These are phyloP conservation scores for Guadua angustifolia DNA, from an alignment of 176 grass and related monocot species.

Conservation along the genomic window DNA sequence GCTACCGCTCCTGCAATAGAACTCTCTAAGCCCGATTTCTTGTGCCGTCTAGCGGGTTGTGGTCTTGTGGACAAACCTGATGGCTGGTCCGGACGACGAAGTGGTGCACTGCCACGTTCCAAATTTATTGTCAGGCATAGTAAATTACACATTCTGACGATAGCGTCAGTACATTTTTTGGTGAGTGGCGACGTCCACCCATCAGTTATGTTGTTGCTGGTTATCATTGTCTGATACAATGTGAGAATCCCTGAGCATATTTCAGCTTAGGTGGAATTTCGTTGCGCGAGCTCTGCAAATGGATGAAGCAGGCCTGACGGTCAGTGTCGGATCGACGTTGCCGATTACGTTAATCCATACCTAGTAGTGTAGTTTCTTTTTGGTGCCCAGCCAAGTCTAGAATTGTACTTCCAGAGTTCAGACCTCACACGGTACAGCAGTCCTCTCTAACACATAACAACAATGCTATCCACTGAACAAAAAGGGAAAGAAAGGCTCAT, in stretches of 20 bases:
- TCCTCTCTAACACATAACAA: constrained; percentile 40
- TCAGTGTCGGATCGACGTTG: not conserved
- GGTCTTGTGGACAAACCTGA: not conserved
- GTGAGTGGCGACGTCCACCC: not conserved
- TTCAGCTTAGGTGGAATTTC: not conserved
- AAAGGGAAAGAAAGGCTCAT: constrained; percentile 51
- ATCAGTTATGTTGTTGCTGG: not conserved
- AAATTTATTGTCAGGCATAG: not conserved
- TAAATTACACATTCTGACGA: not conserved
- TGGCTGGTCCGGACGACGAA: not conserved
- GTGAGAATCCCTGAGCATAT: not conserved
- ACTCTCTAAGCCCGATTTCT: not conserved
- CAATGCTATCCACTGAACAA: constrained; percentile 42
- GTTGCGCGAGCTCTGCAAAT: not conserved
- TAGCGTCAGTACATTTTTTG: not conserved
- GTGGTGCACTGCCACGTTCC: not conserved
- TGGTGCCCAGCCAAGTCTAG: constrained; percentile 28
- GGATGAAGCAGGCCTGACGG: not conserved
- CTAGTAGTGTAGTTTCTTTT: not conserved
- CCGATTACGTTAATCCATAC: not conserved
- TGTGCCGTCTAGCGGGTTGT: not conserved
- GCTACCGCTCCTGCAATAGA: not conserved
- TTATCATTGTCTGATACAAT: not conserved
- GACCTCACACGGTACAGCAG: constrained; percentile 48
- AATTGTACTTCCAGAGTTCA: constrained; percentile 36